A percentile compares a stretch with the other conserved stretches of the same genome.
Conservation (phyloP, 2,329 filamentous ascomycete genomes). For the Fusarium sp. region DNA sequence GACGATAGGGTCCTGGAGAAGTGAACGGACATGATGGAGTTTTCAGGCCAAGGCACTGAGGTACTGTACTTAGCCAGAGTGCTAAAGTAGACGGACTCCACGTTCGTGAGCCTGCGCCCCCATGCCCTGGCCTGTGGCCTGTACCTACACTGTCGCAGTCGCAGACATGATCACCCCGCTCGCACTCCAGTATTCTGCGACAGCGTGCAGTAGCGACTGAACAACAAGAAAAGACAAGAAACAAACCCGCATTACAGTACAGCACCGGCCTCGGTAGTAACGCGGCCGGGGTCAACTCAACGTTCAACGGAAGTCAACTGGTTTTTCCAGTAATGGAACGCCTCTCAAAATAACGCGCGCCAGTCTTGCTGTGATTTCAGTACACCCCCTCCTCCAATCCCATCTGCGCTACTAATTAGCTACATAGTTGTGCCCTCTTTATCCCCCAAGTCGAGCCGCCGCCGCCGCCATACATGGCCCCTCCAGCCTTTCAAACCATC, state of each 20-base stretch:
- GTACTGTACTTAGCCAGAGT: constrained; percentile 13
- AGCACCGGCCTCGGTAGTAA: constrained; percentile 39
- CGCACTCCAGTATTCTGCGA: constrained; percentile 35
- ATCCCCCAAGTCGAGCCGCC: constrained; percentile 50
- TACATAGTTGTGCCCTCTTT: constrained; percentile 46
- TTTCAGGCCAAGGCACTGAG: constrained; percentile 31
- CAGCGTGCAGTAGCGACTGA: constrained; percentile 37
- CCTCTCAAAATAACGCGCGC: constrained; percentile 41
- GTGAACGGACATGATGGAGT: constrained; percentile 38
- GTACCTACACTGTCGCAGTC: constrained; percentile 20
- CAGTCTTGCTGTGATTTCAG: constrained; percentile 39
- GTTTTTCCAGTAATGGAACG: constrained; percentile 32
- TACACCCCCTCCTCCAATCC: constrained; percentile 47
- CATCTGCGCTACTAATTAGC: constrained; percentile 42
- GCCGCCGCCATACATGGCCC: constrained; percentile 48
- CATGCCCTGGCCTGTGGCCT: constrained; percentile 30
- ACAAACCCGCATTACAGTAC: constrained; percentile 16
- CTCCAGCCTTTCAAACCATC: constrained; percentile 47
- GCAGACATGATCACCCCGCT: constrained; percentile 33
- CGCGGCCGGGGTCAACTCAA: constrained; percentile 46
- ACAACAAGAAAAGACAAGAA: constrained; percentile 37
- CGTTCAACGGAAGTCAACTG: constrained; percentile 43
- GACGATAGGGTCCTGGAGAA: constrained; percentile 39
- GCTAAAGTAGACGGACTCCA: constrained; percentile 30
- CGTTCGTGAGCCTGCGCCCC: constrained; percentile 35